Evolutionary conservation across 768 basidiomycete genomes (phyloP), one percentile per base, ranked within the genome.

Genomic region (Kondoa subrosea): DNA sequence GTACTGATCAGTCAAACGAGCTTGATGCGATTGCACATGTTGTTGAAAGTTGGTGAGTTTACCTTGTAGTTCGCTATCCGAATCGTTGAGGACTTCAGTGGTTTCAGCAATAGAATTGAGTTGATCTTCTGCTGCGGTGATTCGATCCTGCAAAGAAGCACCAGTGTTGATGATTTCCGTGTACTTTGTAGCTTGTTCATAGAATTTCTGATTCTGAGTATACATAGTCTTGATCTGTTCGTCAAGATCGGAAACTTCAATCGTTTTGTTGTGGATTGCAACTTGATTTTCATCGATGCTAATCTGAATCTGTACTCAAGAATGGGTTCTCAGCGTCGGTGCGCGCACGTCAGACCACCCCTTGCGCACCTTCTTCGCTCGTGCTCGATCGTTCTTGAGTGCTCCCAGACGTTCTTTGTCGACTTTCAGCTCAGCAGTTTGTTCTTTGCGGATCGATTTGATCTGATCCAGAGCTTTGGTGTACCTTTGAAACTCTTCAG

Each of bases 381-480:
- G 87, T 4, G 83, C 81, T 74, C 95, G 95, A 78, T 96, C 90
- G 26, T 82, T 80, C 25, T 85, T 82, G 25, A 95, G 81, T 17
- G 85, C 83, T 56, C 87, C 82, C 2, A 96, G 81, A 12, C 87
- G 84, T 74, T 89, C 93, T 72, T 88, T 87, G 76, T 99, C 95
- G 0, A 88, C 85, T 77, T 97, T 99, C 67, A 95, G 82, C 66
- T 96, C 93, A 1, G 87, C 83, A 1, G 85, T 81, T 14, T 90
- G 85, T 50, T 97, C 95, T 75, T 97, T 97, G 64, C 92, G 84
- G 25, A 97, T 80, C 40, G 77, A 74, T 76, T 92, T 95, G 79
- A 97, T 96, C 30, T 86, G 85, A 68, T 95, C 90, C 0, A 99
- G 81, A 0, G 93, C 95, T 75, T 97, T 97, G 0, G 93, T 96